phyloP scores from a whole-genome alignment of 1,284 basidiomycete species.

The Hortiboletus rubellus region DNA sequence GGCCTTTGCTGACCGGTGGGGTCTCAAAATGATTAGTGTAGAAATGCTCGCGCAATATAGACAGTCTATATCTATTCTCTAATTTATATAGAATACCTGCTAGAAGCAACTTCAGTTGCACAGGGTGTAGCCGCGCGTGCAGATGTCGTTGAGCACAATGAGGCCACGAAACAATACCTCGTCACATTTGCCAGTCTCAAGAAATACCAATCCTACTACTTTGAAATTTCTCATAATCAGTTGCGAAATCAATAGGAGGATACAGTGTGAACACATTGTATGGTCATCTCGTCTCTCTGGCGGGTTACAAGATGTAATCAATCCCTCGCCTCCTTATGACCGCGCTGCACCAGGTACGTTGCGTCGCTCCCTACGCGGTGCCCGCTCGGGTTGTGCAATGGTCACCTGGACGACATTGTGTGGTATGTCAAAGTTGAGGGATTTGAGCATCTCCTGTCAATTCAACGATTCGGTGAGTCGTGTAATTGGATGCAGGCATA shows the following conservation, averaged over 20 bases:
- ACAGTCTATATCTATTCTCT: constrained; percentile 8
- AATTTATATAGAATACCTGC: constrained; percentile 1
- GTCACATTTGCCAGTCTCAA: constrained; percentile 96
- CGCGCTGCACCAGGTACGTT: constrained; percentile 82
- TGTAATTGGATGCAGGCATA: background rate
- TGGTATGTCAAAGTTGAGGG: constrained; percentile 90
- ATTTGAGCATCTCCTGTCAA: constrained; percentile 75
- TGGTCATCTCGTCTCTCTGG: constrained; percentile 3
- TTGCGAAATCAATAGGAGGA: background rate
- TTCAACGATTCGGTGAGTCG: background rate
- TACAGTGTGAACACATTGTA: constrained; percentile 1
- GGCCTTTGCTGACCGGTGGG: constrained; percentile 89
- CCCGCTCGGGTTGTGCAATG: constrained; percentile 70
- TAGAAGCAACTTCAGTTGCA: background rate
- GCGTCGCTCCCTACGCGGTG: constrained; percentile 72
- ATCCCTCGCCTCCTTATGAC: constrained; percentile 18
- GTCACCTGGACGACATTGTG: constrained; percentile 72
- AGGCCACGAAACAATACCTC: constrained; percentile 66
- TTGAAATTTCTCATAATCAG: too few relatives aligned
- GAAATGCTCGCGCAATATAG: constrained; percentile 66
- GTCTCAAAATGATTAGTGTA: constrained; percentile 92
- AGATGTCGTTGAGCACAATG: constrained; percentile 63
- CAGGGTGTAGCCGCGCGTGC: background rate
- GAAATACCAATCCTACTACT: constrained; percentile 86
- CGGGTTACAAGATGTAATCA: background rate